Percentiles rank a stretch among this genome's conserved stretches.
Evolutionary conservation across 202 grass and related monocot species (phyloP).

Genomic region (Bolboschoenoplectus hybrid): DNA sequence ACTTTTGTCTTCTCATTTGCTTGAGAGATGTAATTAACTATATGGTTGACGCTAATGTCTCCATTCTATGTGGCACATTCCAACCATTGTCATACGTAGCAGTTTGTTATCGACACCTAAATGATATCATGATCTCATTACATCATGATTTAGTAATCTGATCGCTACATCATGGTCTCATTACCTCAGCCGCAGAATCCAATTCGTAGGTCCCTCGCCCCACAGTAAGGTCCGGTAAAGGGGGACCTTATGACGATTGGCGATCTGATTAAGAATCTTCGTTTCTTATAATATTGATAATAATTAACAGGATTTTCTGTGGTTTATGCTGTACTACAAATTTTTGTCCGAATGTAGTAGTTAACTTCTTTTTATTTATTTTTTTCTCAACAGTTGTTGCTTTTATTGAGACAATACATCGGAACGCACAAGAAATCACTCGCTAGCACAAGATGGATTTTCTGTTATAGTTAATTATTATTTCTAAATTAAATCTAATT

Average conservation of each 20-base stretch:
- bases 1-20: background rate
- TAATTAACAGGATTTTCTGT: background rate
- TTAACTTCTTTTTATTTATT: background rate
- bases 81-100: background rate
- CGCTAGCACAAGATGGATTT: too few species aligned
- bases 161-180: background rate
- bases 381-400: background rate
- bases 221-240: background rate
- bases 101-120: too few species aligned
- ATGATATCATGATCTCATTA: too few species aligned
- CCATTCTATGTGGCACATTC: background rate
- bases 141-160: too few species aligned
- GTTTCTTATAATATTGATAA: background rate
- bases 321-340: background rate
- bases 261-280: background rate
- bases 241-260: slow-evolving; percentile 13
- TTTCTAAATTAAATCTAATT: too few species aligned
- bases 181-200: background rate
- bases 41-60: background rate
- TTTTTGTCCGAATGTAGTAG: background rate
- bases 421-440: too few species aligned
- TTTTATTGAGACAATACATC: too few species aligned
- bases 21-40: background rate
- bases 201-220: background rate
- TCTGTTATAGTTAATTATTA: too few species aligned